Conservation (phyloP, 2,329 filamentous ascomycete genomes). For the Raffaelea arxii region DNA sequence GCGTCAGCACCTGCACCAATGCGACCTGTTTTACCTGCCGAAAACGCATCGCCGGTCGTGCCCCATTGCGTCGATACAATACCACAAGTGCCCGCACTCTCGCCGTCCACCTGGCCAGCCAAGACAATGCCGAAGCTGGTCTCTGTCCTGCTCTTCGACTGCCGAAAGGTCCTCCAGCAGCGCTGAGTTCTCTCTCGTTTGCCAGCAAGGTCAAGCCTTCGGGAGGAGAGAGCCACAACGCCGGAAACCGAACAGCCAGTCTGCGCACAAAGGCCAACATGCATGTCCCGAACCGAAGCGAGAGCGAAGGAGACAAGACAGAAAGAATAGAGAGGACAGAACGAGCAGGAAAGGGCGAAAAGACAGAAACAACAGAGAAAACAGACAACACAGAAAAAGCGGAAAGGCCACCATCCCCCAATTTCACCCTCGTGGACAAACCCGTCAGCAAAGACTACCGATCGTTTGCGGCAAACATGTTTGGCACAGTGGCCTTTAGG, state of each 20-base stretch:
- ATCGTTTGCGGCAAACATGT: constrained; percentile 53
- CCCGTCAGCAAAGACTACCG: constrained; percentile 44
- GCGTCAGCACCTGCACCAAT: constrained; percentile 56
- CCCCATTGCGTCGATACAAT: constrained; percentile 69
- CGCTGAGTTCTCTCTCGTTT: constrained; percentile 38
- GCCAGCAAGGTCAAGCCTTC: no score
- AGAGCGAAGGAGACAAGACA: not conserved
- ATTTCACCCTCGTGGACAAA: constrained; percentile 34
- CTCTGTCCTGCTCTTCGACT: constrained; percentile 49
- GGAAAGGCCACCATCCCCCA: not conserved
- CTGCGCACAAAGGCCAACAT: not conserved
- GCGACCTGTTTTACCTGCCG: constrained; percentile 75
- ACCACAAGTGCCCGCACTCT: constrained; percentile 72
- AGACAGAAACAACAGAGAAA: no score
- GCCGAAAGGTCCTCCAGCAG: constrained; percentile 32
- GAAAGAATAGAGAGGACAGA: no score
- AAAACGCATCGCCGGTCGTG: constrained; percentile 53
- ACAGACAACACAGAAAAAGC: no score
- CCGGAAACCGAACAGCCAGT: constrained; percentile 3
- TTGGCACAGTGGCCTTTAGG: constrained; percentile 56
- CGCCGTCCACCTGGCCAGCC: constrained; percentile 69
- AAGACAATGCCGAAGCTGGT: constrained; percentile 63
- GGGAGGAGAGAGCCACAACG: no score
- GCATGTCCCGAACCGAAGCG: not conserved
- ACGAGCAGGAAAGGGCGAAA: no score